phyloP scores from a whole-genome alignment of 2,329 filamentous ascomycete species.

The Sclerotinia glacialis region DNA sequence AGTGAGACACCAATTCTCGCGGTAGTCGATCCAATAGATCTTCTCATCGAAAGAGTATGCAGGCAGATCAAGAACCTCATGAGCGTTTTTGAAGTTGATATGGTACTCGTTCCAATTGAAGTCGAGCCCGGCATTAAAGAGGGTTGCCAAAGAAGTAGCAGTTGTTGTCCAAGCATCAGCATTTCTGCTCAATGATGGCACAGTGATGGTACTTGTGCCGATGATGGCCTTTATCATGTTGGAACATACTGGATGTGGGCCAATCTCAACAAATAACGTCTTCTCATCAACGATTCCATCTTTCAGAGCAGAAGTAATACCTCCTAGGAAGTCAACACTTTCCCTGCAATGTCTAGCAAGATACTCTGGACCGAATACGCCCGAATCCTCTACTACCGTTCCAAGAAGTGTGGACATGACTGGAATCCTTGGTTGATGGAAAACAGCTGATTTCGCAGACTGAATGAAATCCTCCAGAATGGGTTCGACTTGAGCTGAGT shows the following conservation, averaged over 20 bases:
- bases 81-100: constrained; percentile 54
- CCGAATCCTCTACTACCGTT: constrained; percentile 55
- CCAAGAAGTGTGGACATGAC: constrained; percentile 67
- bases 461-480: constrained; percentile 58
- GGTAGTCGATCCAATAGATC: constrained; percentile 61
- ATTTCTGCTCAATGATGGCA: constrained; percentile 59
- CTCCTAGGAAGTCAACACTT: constrained; percentile 65
- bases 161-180: constrained; percentile 64
- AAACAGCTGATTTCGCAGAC: constrained; percentile 51
- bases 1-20: constrained; percentile 65
- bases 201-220: constrained; percentile 47
- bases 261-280: constrained; percentile 67
- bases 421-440: constrained; percentile 55
- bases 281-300: constrained; percentile 54
- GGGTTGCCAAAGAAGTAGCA: constrained; percentile 52
- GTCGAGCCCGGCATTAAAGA: constrained; percentile 59
- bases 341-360: constrained; percentile 64
- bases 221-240: constrained; percentile 61
- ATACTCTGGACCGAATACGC: constrained; percentile 59
- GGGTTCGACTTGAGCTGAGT: constrained; percentile 61
- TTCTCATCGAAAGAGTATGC: constrained; percentile 66
- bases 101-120: constrained; percentile 70
- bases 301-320: constrained; percentile 46
- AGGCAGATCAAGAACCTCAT: constrained; percentile 61
- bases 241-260: constrained; percentile 66